These are phyloP conservation scores for Tetracentron sinense DNA, from an alignment of 164 flowering plant genomes.

Conservation along the genomic window DNA sequence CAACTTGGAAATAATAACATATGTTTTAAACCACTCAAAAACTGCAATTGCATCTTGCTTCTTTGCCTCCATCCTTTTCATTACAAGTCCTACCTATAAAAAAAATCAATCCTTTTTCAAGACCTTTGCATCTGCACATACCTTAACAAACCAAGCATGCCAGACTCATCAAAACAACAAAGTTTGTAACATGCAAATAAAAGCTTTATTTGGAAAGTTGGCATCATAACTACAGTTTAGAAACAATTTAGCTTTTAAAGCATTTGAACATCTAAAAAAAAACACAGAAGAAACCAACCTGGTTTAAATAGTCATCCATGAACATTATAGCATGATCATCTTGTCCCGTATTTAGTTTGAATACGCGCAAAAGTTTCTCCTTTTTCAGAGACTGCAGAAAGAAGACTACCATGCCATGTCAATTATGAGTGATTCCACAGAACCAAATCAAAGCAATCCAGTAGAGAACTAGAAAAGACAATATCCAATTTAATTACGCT, in stretches of 20 bases:
- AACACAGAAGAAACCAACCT: conserved; percentile 41
- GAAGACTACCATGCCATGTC: background rate
- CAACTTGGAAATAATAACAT: conserved; percentile 62
- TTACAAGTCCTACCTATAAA: conserved; percentile 53
- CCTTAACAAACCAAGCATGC: background rate
- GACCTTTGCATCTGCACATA: too few species aligned
- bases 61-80: conserved; percentile 55
- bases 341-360: conserved; percentile 90
- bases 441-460: background rate
- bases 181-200: background rate
- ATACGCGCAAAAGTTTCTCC: conserved; percentile 63
- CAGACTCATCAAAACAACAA: background rate
- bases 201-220: background rate
- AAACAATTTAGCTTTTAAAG: background rate
- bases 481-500: too few species aligned
- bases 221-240: background rate
- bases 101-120: background rate
- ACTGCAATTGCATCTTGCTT: conserved; percentile 45
- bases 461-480: background rate
- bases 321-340: conserved; percentile 96
- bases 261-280: background rate
- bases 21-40: conserved; percentile 73
- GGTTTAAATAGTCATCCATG: conserved; percentile 73
- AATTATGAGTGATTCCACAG: background rate
- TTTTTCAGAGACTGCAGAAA: conserved; percentile 56